Conservation (phyloP, 371 early-diverging fungal species). For the Lichtheimia ramosa region DNA sequence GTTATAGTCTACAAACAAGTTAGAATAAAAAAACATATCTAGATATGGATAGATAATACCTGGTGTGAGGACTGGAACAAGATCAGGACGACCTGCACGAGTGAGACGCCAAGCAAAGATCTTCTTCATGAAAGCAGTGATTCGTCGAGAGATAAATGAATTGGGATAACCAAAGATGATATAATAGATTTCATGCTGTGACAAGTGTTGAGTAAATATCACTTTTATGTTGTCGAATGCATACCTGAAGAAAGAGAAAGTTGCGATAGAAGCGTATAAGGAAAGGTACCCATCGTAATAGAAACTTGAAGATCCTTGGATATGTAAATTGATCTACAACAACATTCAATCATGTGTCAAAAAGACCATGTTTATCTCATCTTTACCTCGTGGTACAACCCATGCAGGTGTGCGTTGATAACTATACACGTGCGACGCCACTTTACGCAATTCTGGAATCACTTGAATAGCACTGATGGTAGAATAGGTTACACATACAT, state of each 20-base stretch:
- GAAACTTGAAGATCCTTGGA: conserved; percentile 8
- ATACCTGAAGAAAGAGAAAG: conserved; percentile 16
- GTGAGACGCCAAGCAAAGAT: conserved; percentile 10
- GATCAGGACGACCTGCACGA: conserved; percentile 21
- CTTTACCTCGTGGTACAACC: conserved; percentile 39
- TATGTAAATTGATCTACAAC: conserved; percentile 14
- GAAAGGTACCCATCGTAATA: conserved; percentile 23
- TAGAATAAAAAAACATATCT: not conserved
- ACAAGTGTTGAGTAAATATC: not conserved
- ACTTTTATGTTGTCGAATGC: not conserved
- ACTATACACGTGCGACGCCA: conserved; percentile 45
- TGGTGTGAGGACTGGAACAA: conserved; percentile 20
- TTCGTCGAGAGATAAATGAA: not conserved
- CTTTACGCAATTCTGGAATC: conserved; percentile 46
- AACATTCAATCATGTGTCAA: not conserved
- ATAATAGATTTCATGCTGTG: conserved; percentile 18
- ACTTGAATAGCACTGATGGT: conserved; percentile 51
- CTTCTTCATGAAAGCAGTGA: not conserved
- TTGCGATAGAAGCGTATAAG: conserved; percentile 21
- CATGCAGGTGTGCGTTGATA: conserved; percentile 60
- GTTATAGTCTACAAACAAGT: conserved; percentile 4
- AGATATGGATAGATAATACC: not conserved
- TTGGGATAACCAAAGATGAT: conserved; percentile 14
- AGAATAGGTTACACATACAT: not conserved
- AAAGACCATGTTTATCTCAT: conserved; percentile 10